Evolutionary conservation across 2,329 filamentous ascomycete species (phyloP), one percentile per base, ranked within the genome.

Genomic region (Arthrobotrys musiformis): DNA sequence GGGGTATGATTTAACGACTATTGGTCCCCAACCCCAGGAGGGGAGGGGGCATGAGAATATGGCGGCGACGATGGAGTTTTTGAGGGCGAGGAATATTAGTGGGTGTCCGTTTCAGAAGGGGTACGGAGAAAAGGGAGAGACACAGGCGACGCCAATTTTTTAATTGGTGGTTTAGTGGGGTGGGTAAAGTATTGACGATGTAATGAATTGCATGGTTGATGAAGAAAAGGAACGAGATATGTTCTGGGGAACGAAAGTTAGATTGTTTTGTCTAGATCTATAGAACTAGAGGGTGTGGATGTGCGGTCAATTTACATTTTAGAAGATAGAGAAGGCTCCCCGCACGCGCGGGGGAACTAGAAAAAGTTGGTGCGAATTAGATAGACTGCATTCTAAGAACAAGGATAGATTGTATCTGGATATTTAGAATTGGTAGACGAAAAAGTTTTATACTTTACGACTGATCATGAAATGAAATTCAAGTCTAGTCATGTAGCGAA

Each of bases 191-290:
- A n/a, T n/a, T 24, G 22, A 46, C 19, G 42, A 19, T 24, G 42
- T 46, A 5, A 42, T 15, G 37, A 42, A 33, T 5, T 33, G 30
- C 4, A 42, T 42, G 13, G 15, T n/a, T 42, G 15, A 42, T n/a
- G 37, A 42, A 15, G 37, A n/a, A n/a, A n/a, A n/a, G n/a, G n/a
- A n/a, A n/a, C n/a, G n/a, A n/a, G n/a, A 37, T 37, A 37, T 8
- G 33, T 9, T n/a, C n/a, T n/a, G 15, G 33, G 33, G 6, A 42
- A 42, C 11, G 37, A 33, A 33, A 33, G 30, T 33, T 33, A 33
- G 4, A 33, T 4, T 5, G 30, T 33, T 89, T 86, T 54, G 86
- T 90, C 0, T 87, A 93, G n/a, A n/a, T n/a, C n/a, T n/a, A n/a
- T n/a, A n/a, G n/a, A n/a, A n/a, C 30, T 33, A 33, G 30, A 33